Evolutionary conservation across 2,329 filamentous ascomycete genomes (phyloP).

Genomic region (Knoxdaviesia proteae): DNA sequence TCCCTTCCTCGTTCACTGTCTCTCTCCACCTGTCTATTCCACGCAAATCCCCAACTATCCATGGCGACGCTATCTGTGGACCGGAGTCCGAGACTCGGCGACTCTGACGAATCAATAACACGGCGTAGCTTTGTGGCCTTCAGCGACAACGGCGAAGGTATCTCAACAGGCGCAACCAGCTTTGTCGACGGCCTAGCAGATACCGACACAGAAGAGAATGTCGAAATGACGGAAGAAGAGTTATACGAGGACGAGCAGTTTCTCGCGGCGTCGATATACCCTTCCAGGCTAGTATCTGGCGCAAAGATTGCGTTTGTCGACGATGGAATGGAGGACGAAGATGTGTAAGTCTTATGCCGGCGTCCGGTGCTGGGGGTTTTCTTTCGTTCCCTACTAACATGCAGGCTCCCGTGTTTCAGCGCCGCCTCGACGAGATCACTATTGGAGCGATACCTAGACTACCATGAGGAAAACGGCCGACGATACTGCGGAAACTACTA

Average conservation of each 20-base stretch:
- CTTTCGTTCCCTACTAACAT: not conserved
- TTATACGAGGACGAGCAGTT: too few relatives aligned
- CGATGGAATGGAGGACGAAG: conserved; percentile 3
- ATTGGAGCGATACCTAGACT: conserved; percentile 29
- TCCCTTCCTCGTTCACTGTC: not conserved
- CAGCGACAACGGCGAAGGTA: too few relatives aligned
- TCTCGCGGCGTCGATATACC: conserved; percentile 1
- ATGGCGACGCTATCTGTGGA: too few relatives aligned
- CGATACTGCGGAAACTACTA: conserved; percentile 41
- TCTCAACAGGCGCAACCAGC: too few relatives aligned
- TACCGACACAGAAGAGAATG: too few relatives aligned
- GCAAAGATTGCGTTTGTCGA: conserved; percentile 2
- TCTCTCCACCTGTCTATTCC: not conserved
- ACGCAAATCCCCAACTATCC: too few relatives aligned
- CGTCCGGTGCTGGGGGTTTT: not conserved
- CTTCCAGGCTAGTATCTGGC: not conserved
- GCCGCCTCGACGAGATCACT: conserved; percentile 26
- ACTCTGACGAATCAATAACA: too few relatives aligned
- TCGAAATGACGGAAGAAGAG: too few relatives aligned
- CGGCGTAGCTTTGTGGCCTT: too few relatives aligned
- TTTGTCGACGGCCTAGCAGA: too few relatives aligned
- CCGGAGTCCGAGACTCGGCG: too few relatives aligned
- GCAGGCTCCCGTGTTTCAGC: conserved; percentile 8
- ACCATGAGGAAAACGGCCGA: conserved; percentile 37
- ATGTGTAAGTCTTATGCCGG: conserved; percentile 4